Base-by-base conservation (phyloP, 805 yeast species). In the Suhomyces faveliae region DNA sequence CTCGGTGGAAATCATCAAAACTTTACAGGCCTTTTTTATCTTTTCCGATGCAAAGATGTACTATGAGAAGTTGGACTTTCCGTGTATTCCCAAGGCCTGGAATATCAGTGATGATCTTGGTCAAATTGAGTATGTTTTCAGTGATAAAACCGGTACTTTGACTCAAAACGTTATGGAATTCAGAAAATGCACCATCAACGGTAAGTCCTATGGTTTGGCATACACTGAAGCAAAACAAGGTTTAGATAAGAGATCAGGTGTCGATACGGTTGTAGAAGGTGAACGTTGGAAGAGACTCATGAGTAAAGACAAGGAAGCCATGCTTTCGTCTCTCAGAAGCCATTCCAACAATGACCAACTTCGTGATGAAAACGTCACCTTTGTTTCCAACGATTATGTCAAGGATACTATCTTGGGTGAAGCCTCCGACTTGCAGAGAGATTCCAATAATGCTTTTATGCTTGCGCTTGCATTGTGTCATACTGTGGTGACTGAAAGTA, bases 111-210 rank as follows among this genome's bases (percentile, higher is more conserved):
- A 87, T 71, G 95, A 87, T 66, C 70, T 87, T 57, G 95, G 95
- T 25, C 95, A 87, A 64, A 84, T 87, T 54, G 96, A 87, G 62
- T 87, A 87, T 61, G 81, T 87, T 42, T 87, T 87, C 64, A 83
- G 89, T 67, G 95, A 87, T 67, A 87, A 87, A 62, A 87, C 95
- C 0, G 95, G 95, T 51, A 87, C 95, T 1, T 67, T 87, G 57
- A 87, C 95, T 1, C 94, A 87, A 62, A 87, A 87, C 60, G 80
- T 87, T 22, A 87, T 87, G 96, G 94, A 87, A 61, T 87, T 85
- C 65, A 87, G 86, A 56, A 87, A 87, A 61, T 83, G 89, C 64
- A 81, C 94, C 3, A 82, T 87, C 45, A 81, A 80, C 59, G 94
- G 94, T 41, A 70, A 74, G 17, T 73, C 83, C 12, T 87, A 87